Conservation (phyloP, 306 rosid genomes). For the Ziziphus jujuba region DNA sequence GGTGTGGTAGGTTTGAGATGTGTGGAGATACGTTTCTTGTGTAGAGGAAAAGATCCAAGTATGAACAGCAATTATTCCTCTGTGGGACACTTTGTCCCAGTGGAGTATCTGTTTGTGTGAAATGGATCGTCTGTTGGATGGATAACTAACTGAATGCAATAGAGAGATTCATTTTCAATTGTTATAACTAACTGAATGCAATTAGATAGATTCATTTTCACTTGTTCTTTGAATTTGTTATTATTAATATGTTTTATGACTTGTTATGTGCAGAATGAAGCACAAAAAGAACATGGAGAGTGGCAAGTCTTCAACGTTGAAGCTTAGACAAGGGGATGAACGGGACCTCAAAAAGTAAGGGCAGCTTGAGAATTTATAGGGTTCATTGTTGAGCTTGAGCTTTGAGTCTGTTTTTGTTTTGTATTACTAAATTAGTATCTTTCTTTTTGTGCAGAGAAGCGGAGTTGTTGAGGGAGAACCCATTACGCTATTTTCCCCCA, state of each 20-base stretch:
- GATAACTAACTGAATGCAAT: not conserved
- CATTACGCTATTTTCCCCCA: slow-evolving; percentile 78
- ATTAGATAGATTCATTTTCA: not conserved
- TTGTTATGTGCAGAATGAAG: slow-evolving; percentile 31
- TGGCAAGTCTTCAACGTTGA: slow-evolving; percentile 43
- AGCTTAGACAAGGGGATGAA: slow-evolving; percentile 51
- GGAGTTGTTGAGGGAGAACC: slow-evolving; percentile 72
- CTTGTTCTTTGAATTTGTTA: not conserved
- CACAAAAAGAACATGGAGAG: slow-evolving; percentile 31
- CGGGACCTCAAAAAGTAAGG: slow-evolving; percentile 58
- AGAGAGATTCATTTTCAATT: not conserved
- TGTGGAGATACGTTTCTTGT: too few species aligned
- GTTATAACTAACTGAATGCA: not conserved
- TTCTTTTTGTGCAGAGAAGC: slow-evolving; percentile 60
- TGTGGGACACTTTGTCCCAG: too few species aligned
- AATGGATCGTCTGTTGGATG: not conserved
- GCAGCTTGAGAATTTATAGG: not conserved
- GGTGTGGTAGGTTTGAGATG: too few species aligned
- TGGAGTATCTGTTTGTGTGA: not conserved
- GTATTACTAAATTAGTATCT: too few species aligned
- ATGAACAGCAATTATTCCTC: too few species aligned
- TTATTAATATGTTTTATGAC: not conserved
- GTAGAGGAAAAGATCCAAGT: too few species aligned
- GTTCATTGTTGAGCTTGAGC: not conserved
- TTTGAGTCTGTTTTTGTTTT: too few species aligned